A percentile compares a stretch with the other conserved stretches of the same genome.
Evolutionary conservation across 2,329 filamentous ascomycete species (phyloP).

Genomic region (Fusarium sp.): DNA sequence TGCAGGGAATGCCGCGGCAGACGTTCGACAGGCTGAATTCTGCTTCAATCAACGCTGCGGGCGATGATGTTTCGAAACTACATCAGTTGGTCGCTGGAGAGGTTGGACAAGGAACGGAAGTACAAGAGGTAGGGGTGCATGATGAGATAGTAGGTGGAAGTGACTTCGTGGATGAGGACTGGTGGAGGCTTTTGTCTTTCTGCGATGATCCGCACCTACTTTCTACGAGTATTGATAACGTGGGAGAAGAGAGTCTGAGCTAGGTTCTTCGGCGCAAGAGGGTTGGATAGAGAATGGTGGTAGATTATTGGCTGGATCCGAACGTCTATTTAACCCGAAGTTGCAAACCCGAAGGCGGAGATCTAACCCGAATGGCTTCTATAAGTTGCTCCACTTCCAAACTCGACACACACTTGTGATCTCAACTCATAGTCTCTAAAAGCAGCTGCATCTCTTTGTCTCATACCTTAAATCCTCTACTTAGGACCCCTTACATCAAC

Average conservation of each 20-base stretch:
- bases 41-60: not conserved
- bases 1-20: conserved; percentile 45
- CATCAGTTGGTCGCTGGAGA: conserved; percentile 9
- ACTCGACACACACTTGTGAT: not conserved
- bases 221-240: conserved; percentile 34
- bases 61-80: not conserved
- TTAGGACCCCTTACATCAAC: rapidly evolving
- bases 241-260: not conserved
- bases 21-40: conserved; percentile 10
- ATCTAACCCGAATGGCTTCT: conserved; percentile 18
- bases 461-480: not conserved
- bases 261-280: not conserved
- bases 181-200: conserved; percentile 44
- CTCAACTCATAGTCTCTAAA: too few relatives aligned
- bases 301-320: not conserved
- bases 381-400: conserved; percentile 8
- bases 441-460: rapidly evolving
- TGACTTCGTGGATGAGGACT: conserved; percentile 40
- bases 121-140: rapidly evolving
- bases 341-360: conserved; percentile 6
- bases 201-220: conserved; percentile 46
- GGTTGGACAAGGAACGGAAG: rapidly evolving
- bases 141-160: conserved; percentile 3
- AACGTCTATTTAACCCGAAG: conserved; percentile 14
- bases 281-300: not conserved